Base-by-base conservation (phyloP, 2,329 filamentous ascomycete genomes). In the Claviceps sorghi region DNA sequence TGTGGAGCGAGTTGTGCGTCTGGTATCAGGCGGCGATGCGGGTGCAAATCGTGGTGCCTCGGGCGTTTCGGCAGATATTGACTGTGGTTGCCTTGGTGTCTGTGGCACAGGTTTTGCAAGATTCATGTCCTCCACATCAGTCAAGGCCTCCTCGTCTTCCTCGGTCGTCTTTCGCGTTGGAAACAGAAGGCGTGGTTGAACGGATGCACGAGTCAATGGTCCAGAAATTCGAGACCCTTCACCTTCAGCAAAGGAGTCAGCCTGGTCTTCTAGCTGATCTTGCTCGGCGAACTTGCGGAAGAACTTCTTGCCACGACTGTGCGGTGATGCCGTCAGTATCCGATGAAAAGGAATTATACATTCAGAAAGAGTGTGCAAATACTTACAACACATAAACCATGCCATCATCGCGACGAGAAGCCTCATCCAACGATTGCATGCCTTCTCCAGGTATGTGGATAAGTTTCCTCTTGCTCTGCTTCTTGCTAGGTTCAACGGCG, bases 371-470 rank as follows among this genome's bases (percentile, higher is more conserved):
- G 17, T 21, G 5, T 32, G 21, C 29, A 34, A 36, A 40, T n/a
- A 82, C 85, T 77, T 75, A 89, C 85, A 91, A 91, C 13, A 82
- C 77, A 60, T 82, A 88, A 55, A 89, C 72, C 62, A 88, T 76
- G 54, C 87, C 87, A 64, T 91, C 84, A 4, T 82, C 76, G 32
- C 84, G 81, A 34, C 73, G 66, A 3, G 77, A 74, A 15, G 80
- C 80, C 46, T 84, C 77, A 7, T 86, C 78, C 55, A 88, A 71
- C 2, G 77, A 70, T 58, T 78, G 71, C 29, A 72, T 68, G 32
- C 77, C 77, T 61, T 81, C 77, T 43, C 81, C 79, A 0, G 76
- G 74, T 54, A 81, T 73, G 19, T 65, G 64, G 26, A 82, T 71
- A 50, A 72, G 67, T 61, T 75, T 77, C 57, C 74, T 76, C 62